Base-by-base conservation (phyloP, 2,329 filamentous ascomycete species). In the Aspergillus glaucus region DNA sequence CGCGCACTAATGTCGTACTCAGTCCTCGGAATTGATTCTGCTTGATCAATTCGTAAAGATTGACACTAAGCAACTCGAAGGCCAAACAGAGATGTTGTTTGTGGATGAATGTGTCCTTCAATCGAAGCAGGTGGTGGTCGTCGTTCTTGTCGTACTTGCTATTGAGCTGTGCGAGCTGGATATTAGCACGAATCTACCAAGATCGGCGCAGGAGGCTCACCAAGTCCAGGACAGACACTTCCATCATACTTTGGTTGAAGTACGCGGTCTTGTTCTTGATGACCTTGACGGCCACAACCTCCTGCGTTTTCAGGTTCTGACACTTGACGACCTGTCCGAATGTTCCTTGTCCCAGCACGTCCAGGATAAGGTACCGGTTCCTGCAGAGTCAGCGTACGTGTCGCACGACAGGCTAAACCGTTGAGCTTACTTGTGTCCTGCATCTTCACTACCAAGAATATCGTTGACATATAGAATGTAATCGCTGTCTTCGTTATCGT, bases 211-310 rank as follows among this genome's bases (percentile, higher is more conserved):
- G n/a, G 26, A 19, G 46, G 59, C 81, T 50, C 78, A 94, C 89
- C 78, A 98, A 67, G 70, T 98, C 93, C 50, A 98, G 78, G 21
- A 98, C 93, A 1, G 93, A 98, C 28, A 98, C 93, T 67, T 98
- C 93, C 93, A 98, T 98, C 93, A 98, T 98, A 70, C 93, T 97
- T 71, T 98, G 93, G 66, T 98, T 98, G 76, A 98, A 98, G 70
- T 98, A 98, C 34, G 93, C 93, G 1, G 93, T 98, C 62, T 92
- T 85, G 71, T 98, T 98, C 75, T 98, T 98, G 74, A 98, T 93
- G 47, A 98, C 93, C 73, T 98, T 98, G 58, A 98, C 93, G 3
- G 93, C 93, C 41, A 98, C 93, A 36, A 98, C 93, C 71, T 98
- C 93, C 68, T 96, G 91, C 0, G 93, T 97, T 74, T 95, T 96